Conservation (phyloP, 2,329 filamentous ascomycete species). For the Pseudonectria buxi region DNA sequence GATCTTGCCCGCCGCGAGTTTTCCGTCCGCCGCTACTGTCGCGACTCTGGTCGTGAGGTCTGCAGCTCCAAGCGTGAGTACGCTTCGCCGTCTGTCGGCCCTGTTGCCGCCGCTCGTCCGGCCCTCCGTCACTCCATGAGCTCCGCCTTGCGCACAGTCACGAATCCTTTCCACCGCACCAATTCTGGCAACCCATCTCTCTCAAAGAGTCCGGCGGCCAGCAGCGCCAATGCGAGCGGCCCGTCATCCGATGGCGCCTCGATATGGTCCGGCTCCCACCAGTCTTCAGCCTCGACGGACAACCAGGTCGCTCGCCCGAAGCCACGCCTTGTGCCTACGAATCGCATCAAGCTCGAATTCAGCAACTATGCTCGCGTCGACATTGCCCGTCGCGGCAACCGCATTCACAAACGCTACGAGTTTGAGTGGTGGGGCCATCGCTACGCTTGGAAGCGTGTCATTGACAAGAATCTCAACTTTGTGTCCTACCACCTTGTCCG, state of each 20-base stretch:
- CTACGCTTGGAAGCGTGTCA: slow-evolving; percentile 78
- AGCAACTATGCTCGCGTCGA: slow-evolving; percentile 95
- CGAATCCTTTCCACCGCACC: slow-evolving; percentile 27
- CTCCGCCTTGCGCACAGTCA: slow-evolving; percentile 42
- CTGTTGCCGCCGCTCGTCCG: slow-evolving; percentile 32
- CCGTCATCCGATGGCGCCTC: slow-evolving; percentile 16
- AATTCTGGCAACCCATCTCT: slow-evolving; percentile 16
- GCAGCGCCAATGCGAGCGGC: slow-evolving; percentile 4
- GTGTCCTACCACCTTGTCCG: slow-evolving; percentile 77
- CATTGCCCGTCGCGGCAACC: slow-evolving; percentile 60
- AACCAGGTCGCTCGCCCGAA: slow-evolving; percentile 23
- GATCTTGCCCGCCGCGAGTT: slow-evolving; percentile 82
- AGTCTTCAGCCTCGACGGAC: slow-evolving; percentile 11
- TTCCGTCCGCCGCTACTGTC: slow-evolving; percentile 83
- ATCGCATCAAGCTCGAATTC: slow-evolving; percentile 85
- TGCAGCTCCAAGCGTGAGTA: slow-evolving; percentile 75
- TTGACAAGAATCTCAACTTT: slow-evolving; percentile 60
- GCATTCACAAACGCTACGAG: slow-evolving; percentile 69
- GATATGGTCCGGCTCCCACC: slow-evolving; percentile 19
- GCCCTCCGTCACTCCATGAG: slow-evolving; percentile 38
- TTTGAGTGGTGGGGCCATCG: slow-evolving; percentile 89
- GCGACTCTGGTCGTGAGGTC: slow-evolving; percentile 87
- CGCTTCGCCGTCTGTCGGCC: slow-evolving; percentile 15
- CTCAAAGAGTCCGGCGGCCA: slow-evolving; percentile 12
- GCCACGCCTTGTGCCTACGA: slow-evolving; percentile 49